Percentiles rank a stretch among this genome's conserved stretches.
phyloP scores from a whole-genome alignment of 1,139 yeast species.

The Yamadazyma oceani region DNA sequence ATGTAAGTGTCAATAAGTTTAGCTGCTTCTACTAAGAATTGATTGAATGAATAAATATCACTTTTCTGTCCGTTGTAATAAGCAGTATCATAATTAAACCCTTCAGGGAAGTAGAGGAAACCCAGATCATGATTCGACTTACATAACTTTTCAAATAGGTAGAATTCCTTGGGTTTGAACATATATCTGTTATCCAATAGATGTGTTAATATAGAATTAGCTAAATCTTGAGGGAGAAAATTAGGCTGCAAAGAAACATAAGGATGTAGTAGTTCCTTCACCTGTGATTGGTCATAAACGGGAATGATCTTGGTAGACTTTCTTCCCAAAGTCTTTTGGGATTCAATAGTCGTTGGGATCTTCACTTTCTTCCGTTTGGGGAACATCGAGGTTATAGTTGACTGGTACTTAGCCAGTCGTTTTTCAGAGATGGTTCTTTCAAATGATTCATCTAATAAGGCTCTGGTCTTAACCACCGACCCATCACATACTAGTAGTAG shows the following conservation, averaged over 20 bases:
- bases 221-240: slow-evolving; percentile 50
- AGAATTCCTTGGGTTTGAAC: slow-evolving; percentile 47
- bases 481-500: slow-evolving; percentile 41
- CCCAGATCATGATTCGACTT: slow-evolving; percentile 51
- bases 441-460: slow-evolving; percentile 25
- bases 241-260: slow-evolving; percentile 51
- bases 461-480: slow-evolving; percentile 29
- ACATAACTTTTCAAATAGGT: slow-evolving; percentile 61
- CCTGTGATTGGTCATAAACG: slow-evolving; percentile 33
- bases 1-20: slow-evolving; percentile 43
- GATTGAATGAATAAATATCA: slow-evolving; percentile 8
- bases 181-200: slow-evolving; percentile 38
- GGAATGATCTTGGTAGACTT: slow-evolving; percentile 16
- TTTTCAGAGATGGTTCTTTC: slow-evolving; percentile 10
- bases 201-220: slow-evolving; percentile 42
- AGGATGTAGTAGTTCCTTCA: slow-evolving; percentile 37
- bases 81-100: slow-evolving; percentile 30
- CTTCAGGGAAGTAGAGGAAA: slow-evolving; percentile 29
- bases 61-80: slow-evolving; percentile 13
- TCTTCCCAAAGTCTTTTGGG: too few relatives aligned
- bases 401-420: slow-evolving; percentile 19
- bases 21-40: slow-evolving; percentile 39
- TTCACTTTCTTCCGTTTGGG: slow-evolving; percentile 3
- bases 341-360: too few relatives aligned
- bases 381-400: slow-evolving; percentile 20